Evolutionary conservation across 2,329 filamentous ascomycete species (phyloP), one percentile per base, ranked within the genome.

Genomic region (Chaetomiaceae sp.): DNA sequence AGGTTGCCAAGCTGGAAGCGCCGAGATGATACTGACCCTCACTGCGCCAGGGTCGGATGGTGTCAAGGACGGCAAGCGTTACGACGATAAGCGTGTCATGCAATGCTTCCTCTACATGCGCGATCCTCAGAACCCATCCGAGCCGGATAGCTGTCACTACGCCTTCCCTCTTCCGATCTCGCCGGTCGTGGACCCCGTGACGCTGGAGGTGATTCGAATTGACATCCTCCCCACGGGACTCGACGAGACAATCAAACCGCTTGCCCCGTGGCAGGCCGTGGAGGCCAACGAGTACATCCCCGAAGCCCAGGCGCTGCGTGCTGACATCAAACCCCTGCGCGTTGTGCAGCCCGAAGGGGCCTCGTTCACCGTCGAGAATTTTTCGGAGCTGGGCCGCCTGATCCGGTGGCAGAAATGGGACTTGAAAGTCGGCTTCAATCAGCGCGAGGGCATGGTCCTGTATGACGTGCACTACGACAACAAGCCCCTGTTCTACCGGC

Each of bases 41-140:
- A 18, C 13, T n/a, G 11, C 6, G 3, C 13, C 29, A 46, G 75
- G 76, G 4, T 75, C 77, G 5, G 77, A 80, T 56, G 77, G 77
- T 21, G 53, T 77, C 56, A 69, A 76, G 32, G 74, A 79, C 7
- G 71, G 66, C 5, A 64, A 71, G 14, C 74, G 74, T 56, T 73
- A 65, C 51, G 76, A 68, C 54, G 66, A 68, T 18, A 68, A 69
- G 58, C 69, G 76, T 40, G 66, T 80, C 60, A 84, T 78, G 64
- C 83, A 86, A 64, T 83, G 80, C 66, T 87, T 84, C 68, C 67
- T 87, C 49, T 87, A 87, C 67, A 75, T 86, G 68, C 73, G 81
- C 20, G 83, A 85, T 58, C 81, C 82, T 2, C 69, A 72, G 27
- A 84, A 87, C 62, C 61, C 79, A 0, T 64, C 70, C 6, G 80